These are phyloP conservation scores for Moesziomyces parantarcticus DNA, from an alignment of 1,284 basidiomycete genomes.

Conservation along the genomic window DNA sequence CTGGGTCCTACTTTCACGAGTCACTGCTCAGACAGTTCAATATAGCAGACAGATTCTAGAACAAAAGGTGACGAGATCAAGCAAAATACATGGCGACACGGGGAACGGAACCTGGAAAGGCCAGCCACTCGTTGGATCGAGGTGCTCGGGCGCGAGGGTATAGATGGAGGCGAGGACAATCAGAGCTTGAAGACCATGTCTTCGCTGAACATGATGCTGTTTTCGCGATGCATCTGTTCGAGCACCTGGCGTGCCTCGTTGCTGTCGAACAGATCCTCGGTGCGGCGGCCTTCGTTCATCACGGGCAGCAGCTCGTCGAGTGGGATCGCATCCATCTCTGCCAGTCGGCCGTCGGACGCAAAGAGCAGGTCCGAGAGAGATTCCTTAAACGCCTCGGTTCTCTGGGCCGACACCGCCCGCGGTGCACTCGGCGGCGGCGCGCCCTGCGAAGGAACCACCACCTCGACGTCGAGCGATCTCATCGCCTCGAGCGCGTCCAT, in stretches of 20 bases:
- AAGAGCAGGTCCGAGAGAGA: slow-evolving; percentile 75
- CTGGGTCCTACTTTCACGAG: neutral
- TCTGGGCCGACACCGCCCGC: slow-evolving; percentile 21
- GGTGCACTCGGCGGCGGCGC: slow-evolving; percentile 11
- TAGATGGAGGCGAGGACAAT: slow-evolving; percentile 4
- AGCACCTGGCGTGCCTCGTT: slow-evolving; percentile 77
- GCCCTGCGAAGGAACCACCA: slow-evolving; percentile 26
- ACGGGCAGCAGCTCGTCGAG: slow-evolving; percentile 78
- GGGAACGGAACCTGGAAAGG: too few relatives aligned
- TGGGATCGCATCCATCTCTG: slow-evolving; percentile 77
- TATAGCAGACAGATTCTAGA: neutral
- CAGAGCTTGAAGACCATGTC: slow-evolving; percentile 49
- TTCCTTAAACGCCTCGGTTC: slow-evolving; percentile 69
- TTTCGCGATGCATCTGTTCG: slow-evolving; percentile 78
- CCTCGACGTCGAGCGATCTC: slow-evolving; percentile 54
- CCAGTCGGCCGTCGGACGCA: slow-evolving; percentile 67
- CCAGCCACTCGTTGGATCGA: neutral
- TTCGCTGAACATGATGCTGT: slow-evolving; percentile 81
- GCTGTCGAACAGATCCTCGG: slow-evolving; percentile 79
- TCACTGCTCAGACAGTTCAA: neutral
- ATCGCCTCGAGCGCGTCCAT: slow-evolving; percentile 46
- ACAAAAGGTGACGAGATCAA: neutral
- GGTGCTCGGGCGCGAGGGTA: slow-evolving; percentile 12
- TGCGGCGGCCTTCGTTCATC: slow-evolving; percentile 81
- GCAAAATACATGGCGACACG: too few relatives aligned